Conservation (phyloP, 164 flowering plant species). For the Pachysandra terminalis region DNA sequence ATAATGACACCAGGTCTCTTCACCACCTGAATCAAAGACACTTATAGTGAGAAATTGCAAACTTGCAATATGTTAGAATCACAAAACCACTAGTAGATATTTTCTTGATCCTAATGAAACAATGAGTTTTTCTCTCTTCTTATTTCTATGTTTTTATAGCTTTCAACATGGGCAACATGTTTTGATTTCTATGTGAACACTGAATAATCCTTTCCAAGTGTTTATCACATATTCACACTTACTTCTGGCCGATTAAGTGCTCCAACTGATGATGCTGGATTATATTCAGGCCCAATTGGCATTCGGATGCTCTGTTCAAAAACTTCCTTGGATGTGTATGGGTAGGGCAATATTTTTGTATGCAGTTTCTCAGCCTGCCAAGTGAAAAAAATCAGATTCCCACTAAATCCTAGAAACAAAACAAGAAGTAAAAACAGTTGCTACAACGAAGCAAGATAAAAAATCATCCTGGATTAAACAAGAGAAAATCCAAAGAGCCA, state of each 20-base stretch:
- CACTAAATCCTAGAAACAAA: too few species aligned
- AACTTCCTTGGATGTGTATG: slow-evolving; percentile 67
- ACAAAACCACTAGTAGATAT: too few species aligned
- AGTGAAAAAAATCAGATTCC: background rate
- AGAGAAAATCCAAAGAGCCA: too few species aligned
- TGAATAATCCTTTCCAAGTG: background rate
- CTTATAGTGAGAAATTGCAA: slow-evolving; percentile 4
- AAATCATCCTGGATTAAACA: too few species aligned
- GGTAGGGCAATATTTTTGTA: slow-evolving; percentile 64
- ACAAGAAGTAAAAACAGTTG: too few species aligned
- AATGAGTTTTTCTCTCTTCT: too few species aligned
- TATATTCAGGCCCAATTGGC: slow-evolving; percentile 94
- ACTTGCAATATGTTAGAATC: background rate
- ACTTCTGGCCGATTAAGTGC: slow-evolving; percentile 74
- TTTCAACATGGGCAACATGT: too few species aligned
- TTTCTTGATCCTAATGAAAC: too few species aligned
- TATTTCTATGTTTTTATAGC: too few species aligned
- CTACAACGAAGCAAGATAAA: too few species aligned
- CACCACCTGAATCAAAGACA: slow-evolving; percentile 56
- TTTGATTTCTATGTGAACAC: too few species aligned
- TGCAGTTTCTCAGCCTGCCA: slow-evolving; percentile 77
- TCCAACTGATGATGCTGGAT: slow-evolving; percentile 57
- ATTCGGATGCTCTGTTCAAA: slow-evolving; percentile 74
- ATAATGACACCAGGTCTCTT: slow-evolving; percentile 76
- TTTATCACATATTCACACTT: slow-evolving; percentile 15